phyloP scores from a whole-genome alignment of 2,329 filamentous ascomycete genomes.

The Aspergillus pseudoterreus region DNA sequence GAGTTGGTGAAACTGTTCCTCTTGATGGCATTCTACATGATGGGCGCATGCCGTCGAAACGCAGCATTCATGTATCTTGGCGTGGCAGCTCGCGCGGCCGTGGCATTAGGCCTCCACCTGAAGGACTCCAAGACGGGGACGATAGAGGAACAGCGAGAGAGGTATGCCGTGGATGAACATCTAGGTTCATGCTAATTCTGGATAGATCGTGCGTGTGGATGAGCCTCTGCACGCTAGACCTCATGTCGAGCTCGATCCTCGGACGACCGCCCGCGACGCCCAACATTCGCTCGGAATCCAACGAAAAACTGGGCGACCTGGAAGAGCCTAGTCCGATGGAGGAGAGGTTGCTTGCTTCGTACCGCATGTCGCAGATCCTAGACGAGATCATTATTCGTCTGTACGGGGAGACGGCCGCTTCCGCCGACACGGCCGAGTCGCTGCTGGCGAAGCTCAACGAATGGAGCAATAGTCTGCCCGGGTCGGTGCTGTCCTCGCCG shows the following conservation, averaged over 20 bases:
- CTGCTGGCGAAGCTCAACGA: constrained; percentile 42
- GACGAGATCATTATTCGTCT: constrained; percentile 44
- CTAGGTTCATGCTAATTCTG: constrained; percentile 1
- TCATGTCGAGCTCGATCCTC: constrained; percentile 48
- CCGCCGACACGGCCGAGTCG: constrained; percentile 34
- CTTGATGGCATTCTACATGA: constrained; percentile 58
- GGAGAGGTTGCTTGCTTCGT: constrained; percentile 39
- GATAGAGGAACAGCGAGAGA: constrained; percentile 15
- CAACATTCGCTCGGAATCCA: constrained; percentile 22
- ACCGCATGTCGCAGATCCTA: constrained; percentile 42
- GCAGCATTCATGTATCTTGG: constrained; percentile 63
- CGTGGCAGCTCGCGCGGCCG: constrained; percentile 55
- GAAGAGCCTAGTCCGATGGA: constrained; percentile 20
- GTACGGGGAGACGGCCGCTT: constrained; percentile 38
- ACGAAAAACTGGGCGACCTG: constrained; percentile 18
- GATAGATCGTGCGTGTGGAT: constrained; percentile 44
- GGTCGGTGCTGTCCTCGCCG: constrained; percentile 23
- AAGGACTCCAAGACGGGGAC: constrained; percentile 15
- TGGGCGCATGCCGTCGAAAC: constrained; percentile 57
- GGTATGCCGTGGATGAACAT: constrained; percentile 9
- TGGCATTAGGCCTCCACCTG: constrained; percentile 57
- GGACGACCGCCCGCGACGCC: constrained; percentile 39
- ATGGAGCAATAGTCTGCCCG: constrained; percentile 47
- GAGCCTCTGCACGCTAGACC: constrained; percentile 47
- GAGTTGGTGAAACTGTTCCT: constrained; percentile 52